These are phyloP conservation scores for Ceratocystis harringtonii DNA, from an alignment of 2,329 filamentous ascomycete genomes.

Conservation along the genomic window DNA sequence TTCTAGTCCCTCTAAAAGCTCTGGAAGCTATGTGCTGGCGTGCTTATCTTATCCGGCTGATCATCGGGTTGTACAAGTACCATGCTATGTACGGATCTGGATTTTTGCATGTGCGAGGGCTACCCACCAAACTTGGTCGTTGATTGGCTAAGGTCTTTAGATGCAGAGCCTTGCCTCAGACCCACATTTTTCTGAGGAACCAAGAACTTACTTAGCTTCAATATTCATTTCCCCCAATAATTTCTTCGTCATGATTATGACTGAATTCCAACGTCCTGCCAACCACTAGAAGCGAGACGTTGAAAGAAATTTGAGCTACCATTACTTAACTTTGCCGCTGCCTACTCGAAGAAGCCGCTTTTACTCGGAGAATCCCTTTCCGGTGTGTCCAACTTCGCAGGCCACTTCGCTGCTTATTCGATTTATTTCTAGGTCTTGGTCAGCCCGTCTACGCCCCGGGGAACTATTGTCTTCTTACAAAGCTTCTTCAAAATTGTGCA, in stretches of 20 bases:
- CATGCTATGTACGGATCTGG: no score
- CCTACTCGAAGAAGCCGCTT: not conserved
- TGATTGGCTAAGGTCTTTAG: not conserved
- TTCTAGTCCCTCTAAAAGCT: not conserved
- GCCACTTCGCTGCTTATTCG: not conserved
- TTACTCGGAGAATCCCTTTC: not conserved
- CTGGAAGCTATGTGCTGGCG: not conserved
- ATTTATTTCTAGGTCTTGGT: not conserved
- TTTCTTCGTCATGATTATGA: not conserved
- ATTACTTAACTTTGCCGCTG: not conserved
- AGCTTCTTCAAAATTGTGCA: not conserved
- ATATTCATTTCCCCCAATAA: not conserved
- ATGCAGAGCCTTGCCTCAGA: conserved; percentile 2
- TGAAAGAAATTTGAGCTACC: not conserved
- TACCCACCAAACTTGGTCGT: not conserved
- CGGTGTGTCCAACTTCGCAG: not conserved
- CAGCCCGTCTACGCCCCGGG: not conserved
- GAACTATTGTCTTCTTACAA: no score
- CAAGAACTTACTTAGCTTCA: not conserved
- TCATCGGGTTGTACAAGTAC: not conserved
- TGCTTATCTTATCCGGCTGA: conserved; percentile 11
- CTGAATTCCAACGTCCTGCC: not conserved
- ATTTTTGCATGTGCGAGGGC: not conserved
- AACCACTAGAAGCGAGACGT: not conserved
- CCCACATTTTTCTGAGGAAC: not conserved